These are phyloP conservation scores for Diversispora eburnea DNA, from an alignment of 192 early-diverging fungal genomes.

Conservation along the genomic window DNA sequence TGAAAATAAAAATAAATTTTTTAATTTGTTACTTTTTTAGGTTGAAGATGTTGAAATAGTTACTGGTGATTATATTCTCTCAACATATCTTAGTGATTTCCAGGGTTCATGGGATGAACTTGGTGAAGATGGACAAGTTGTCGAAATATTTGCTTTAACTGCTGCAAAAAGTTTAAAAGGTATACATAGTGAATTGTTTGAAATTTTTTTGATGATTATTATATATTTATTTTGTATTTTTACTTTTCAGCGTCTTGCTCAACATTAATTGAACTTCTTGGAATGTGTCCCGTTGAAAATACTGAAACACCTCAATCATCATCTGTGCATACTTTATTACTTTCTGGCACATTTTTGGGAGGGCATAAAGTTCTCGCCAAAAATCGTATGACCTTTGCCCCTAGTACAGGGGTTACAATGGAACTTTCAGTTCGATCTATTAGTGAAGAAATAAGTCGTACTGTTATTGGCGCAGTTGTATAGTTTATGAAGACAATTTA, in stretches of 20 bases:
- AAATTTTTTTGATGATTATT: slow-evolving; percentile 10
- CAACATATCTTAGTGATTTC: slow-evolving; percentile 82
- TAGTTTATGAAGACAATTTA: slow-evolving; percentile 28
- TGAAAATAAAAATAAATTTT: neutral
- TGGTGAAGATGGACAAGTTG: slow-evolving; percentile 63
- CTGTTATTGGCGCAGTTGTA: slow-evolving; percentile 78
- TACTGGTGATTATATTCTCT: slow-evolving; percentile 85
- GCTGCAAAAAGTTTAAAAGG: slow-evolving; percentile 70
- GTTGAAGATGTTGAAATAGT: slow-evolving; percentile 84
- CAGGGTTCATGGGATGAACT: slow-evolving; percentile 74
- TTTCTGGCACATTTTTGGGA: slow-evolving; percentile 88
- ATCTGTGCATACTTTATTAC: slow-evolving; percentile 77
- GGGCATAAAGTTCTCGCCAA: slow-evolving; percentile 68
- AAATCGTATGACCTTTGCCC: slow-evolving; percentile 85
- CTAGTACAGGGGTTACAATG: slow-evolving; percentile 83
- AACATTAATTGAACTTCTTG: slow-evolving; percentile 72
- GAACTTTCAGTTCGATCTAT: slow-evolving; percentile 81
- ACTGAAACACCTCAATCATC: slow-evolving; percentile 65
- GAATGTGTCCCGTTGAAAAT: slow-evolving; percentile 82
- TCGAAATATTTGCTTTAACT: slow-evolving; percentile 88
- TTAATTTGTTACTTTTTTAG: slow-evolving; percentile 36
- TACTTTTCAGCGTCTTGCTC: slow-evolving; percentile 55
- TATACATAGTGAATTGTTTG: slow-evolving; percentile 27
- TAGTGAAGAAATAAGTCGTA: slow-evolving; percentile 61
- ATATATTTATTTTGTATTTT: neutral